Evolutionary conservation across 768 basidiomycete species (phyloP), one percentile per base, ranked within the genome.

Genomic region (Tricholoma furcatifolium): DNA sequence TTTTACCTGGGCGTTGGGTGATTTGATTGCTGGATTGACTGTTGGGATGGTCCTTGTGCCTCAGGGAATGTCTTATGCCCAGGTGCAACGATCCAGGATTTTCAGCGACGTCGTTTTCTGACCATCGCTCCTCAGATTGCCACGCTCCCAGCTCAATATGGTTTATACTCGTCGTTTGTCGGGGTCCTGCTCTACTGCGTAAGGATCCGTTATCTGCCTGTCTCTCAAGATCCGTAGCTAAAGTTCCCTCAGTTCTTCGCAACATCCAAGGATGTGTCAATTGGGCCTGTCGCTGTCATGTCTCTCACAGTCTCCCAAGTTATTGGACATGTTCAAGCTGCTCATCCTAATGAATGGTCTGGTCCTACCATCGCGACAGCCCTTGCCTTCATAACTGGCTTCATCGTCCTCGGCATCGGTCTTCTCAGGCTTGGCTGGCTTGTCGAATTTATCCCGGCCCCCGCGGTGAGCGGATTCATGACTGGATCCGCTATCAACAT

Each of bases 231-330:
- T 27, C 14, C 10, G 46, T 18, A 24, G 15, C 32, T 58, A 21
- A 58, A 21, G 1, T 49, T 15, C 43, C 20, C 31, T 7, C 58
- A 92, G 88, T 82, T 97, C 72, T 98, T 98, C 65, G 96, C 94
- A 20, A 98, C 97, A 0, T 92, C 92, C 24, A 98, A 98, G 70
- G 97, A 99, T 75, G 91, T 99, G 38, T 95, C 93, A n/a, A 98
- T 99, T 60, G 97, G 97, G 45, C 97, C 97, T 2, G 96, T 98
- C 60, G 96, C 97, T 7, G 96, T 99, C 66, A 97, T 99, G 94
- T 95, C 93, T 2, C 79, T 97, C 46, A 88, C 90, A 17, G 83
- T 85, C 15, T 80, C 91, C 7, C 84, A 91, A 66, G 84, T 98
- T 58, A 90, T 98, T 65, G 72, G 77, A 12, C 68, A 79, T 32